Evolutionary conservation across 148 eudicot species (phyloP).

Genomic region (Dysphania ambrosioides): DNA sequence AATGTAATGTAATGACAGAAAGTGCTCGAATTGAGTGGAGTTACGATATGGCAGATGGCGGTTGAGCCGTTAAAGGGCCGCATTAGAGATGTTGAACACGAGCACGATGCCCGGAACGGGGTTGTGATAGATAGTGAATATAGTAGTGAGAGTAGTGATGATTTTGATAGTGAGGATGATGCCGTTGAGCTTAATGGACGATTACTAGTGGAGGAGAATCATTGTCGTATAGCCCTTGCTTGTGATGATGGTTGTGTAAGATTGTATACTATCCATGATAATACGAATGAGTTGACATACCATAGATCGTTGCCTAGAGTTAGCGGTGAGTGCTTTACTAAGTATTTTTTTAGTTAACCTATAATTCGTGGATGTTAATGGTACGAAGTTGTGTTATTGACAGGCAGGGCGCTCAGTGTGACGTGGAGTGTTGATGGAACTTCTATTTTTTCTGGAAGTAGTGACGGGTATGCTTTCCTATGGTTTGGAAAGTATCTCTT

Average conservation of each 20-base stretch:
- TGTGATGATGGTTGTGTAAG: conserved; percentile 96
- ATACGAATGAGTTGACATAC: conserved; percentile 49
- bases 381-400: not conserved
- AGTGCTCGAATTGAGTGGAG: conserved; percentile 70
- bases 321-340: conserved; percentile 90
- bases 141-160: conserved; percentile 29
- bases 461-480: conserved; percentile 71
- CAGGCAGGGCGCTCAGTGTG: conserved; percentile 78
- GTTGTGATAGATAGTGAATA: conserved; percentile 43
- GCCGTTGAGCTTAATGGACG: conserved; percentile 40
- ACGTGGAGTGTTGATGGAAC: conserved; percentile 78
- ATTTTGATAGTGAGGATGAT: conserved; percentile 31
- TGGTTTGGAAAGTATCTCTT: not conserved
- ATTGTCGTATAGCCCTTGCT: conserved; percentile 61
- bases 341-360: not conserved
- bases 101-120: conserved; percentile 41
- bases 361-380: not conserved
- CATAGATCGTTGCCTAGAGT: conserved; percentile 75
- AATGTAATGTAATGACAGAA: conserved; percentile 53
- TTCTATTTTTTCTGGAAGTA: conserved; percentile 77
- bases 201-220: conserved; percentile 25
- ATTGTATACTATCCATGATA: conserved; percentile 50
- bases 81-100: conserved; percentile 16
- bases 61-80: conserved; percentile 34
- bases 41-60: conserved; percentile 93